These are phyloP conservation scores for Graphilbum sp. DNA, from an alignment of 2,329 filamentous ascomycete genomes.

Conservation along the genomic window DNA sequence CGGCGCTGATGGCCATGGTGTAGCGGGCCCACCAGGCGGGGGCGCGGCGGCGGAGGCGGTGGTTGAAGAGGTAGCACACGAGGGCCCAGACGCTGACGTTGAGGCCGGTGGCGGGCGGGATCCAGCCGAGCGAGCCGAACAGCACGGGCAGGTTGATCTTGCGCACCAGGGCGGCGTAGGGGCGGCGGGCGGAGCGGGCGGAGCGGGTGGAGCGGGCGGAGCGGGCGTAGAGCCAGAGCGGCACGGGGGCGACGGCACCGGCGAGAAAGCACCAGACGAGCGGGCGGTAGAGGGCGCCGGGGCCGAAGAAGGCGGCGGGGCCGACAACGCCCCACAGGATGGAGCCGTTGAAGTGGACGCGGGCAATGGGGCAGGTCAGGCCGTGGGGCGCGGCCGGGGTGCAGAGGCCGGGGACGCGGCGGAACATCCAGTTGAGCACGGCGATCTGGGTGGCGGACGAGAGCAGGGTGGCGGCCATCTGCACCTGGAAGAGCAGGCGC, in stretches of 20 bases:
- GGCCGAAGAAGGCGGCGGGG: slow-evolving; percentile 67
- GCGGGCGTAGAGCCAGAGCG: slow-evolving; percentile 64
- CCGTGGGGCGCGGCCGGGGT: slow-evolving; percentile 67
- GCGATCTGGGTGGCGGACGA: slow-evolving; percentile 68
- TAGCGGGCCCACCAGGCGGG: slow-evolving; percentile 80
- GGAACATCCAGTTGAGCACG: slow-evolving; percentile 83
- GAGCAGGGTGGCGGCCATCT: slow-evolving; percentile 59
- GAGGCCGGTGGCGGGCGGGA: slow-evolving; percentile 70
- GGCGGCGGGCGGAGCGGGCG: slow-evolving; percentile 39
- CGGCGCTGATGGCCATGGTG: slow-evolving; percentile 75
- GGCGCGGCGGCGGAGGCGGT: slow-evolving; percentile 50
- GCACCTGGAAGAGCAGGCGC: slow-evolving; percentile 61
- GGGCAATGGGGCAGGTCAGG: slow-evolving; percentile 74
- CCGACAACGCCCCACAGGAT: slow-evolving; percentile 85
- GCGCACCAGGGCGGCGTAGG: slow-evolving; percentile 45
- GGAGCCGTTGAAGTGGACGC: slow-evolving; percentile 79
- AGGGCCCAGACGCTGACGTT: slow-evolving; percentile 82
- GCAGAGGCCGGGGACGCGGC: slow-evolving; percentile 60
- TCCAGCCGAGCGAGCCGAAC: slow-evolving; percentile 72
- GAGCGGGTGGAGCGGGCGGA: no score
- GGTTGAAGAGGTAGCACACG: slow-evolving; percentile 76
- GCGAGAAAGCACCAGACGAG: slow-evolving; percentile 71
- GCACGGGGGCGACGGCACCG: slow-evolving; percentile 57
- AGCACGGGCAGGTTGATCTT: slow-evolving; percentile 72
- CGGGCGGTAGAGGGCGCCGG: slow-evolving; percentile 54